phyloP scores from a whole-genome alignment of 495 filamentous ascomycete species.

The Xylaria grammica region DNA sequence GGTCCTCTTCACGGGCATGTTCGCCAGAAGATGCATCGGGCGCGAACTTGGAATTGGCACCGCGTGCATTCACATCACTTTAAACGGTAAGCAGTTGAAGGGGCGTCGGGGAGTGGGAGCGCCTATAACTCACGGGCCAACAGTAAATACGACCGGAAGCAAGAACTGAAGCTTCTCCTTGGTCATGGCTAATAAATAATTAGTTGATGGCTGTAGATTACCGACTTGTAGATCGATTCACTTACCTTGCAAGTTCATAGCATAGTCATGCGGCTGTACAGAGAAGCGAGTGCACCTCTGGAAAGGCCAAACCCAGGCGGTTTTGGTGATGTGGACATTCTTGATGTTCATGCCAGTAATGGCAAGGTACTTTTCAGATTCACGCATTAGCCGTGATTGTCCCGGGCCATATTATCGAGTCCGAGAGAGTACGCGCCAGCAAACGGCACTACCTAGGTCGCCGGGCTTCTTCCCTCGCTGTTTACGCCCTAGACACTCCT shows the following conservation, averaged over 20 bases:
- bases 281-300: constrained; percentile 62
- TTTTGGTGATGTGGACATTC: constrained; percentile 74
- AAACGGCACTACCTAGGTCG: too few species aligned
- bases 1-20: constrained; percentile 47
- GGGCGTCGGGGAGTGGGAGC: not conserved
- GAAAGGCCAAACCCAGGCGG: constrained; percentile 69
- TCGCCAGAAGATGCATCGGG: constrained; percentile 4
- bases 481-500: not conserved
- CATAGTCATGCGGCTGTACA: constrained; percentile 78
- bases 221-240: not conserved
- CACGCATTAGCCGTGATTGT: constrained; percentile 28
- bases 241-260: constrained; percentile 66
- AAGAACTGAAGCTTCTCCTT: constrained; percentile 80
- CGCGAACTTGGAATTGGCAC: constrained; percentile 41
- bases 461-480: too few species aligned
- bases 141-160: constrained; percentile 82
- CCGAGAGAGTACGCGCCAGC: not conserved
- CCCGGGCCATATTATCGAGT: not conserved
- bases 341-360: constrained; percentile 77
- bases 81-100: constrained; percentile 10
- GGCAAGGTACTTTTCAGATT: constrained; percentile 65
- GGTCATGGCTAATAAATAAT: constrained; percentile 66
- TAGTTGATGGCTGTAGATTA: not conserved
- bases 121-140: constrained; percentile 60
- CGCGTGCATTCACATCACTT: constrained; percentile 61